A percentile compares a stretch with the other conserved stretches of the same genome.
phyloP scores from a whole-genome alignment of 306 rosid genomes.

The Carpinus fangiana region DNA sequence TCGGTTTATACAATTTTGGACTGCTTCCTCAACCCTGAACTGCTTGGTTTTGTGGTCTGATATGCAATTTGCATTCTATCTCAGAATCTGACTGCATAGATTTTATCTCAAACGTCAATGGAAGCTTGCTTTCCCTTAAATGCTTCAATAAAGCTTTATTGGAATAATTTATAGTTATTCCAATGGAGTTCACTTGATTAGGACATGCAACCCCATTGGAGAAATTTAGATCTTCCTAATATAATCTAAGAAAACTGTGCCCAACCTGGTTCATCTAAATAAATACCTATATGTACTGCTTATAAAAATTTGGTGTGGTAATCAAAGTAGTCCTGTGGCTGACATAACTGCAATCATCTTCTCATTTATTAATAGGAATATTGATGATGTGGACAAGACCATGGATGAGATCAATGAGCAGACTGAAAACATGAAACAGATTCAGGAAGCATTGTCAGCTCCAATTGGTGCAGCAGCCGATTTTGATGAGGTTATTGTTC shows the following conservation, averaged over 20 bases:
- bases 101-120: not conserved
- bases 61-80: not conserved
- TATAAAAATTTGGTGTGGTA: not conserved
- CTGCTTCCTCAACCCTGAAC: not conserved
- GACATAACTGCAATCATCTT: slow-evolving; percentile 14
- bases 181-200: not conserved
- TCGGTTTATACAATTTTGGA: not conserved
- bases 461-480: slow-evolving; percentile 90
- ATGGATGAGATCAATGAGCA: slow-evolving; percentile 99
- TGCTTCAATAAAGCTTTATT: not conserved
- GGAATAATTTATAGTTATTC: not conserved
- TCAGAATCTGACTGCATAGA: not conserved
- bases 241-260: not conserved
- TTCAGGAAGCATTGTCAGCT: slow-evolving; percentile 91
- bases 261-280: not conserved
- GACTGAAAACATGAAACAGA: slow-evolving; percentile 97
- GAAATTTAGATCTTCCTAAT: not conserved
- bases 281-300: not conserved
- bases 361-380: slow-evolving; percentile 60
- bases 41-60: not conserved
- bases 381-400: slow-evolving; percentile 94
- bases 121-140: not conserved
- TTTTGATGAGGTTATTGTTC: slow-evolving; percentile 78
- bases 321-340: slow-evolving; percentile 12
- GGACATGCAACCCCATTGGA: not conserved